These are phyloP conservation scores for Phylloporus sp. DNA, from an alignment of 768 basidiomycete species.

Conservation along the genomic window DNA sequence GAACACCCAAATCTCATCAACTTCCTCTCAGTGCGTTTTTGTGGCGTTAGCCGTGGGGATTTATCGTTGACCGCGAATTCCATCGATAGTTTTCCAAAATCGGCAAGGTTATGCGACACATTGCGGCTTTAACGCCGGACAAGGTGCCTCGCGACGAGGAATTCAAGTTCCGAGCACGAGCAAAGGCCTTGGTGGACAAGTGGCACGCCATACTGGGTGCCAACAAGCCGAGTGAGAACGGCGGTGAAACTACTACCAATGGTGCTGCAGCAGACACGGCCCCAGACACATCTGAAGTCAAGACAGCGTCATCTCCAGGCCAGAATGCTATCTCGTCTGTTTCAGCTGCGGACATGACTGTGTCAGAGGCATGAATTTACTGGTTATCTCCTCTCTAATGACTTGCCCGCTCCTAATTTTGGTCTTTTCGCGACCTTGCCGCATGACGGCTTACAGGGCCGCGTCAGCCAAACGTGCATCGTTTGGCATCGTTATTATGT, in stretches of 20 bases:
- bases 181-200: slow-evolving; percentile 42
- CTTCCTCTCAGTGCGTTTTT: slow-evolving; percentile 52
- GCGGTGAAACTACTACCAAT: slow-evolving; percentile 25
- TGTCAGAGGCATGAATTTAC: slow-evolving; percentile 35
- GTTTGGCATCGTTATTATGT: slow-evolving; percentile 19
- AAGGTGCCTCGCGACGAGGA: slow-evolving; percentile 49
- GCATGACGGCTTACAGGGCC: slow-evolving; percentile 6
- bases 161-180: slow-evolving; percentile 48
- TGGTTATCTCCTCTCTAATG: slow-evolving; percentile 8
- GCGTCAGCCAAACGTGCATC: slow-evolving; percentile 19
- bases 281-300: slow-evolving; percentile 18
- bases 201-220: slow-evolving; percentile 39
- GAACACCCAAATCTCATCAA: slow-evolving; percentile 67
- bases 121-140: slow-evolving; percentile 39
- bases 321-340: slow-evolving; percentile 29
- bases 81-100: slow-evolving; percentile 42
- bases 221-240: slow-evolving; percentile 30
- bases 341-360: slow-evolving; percentile 36
- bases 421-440: slow-evolving; percentile 11
- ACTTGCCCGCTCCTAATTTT: slow-evolving; percentile 13
- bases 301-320: slow-evolving; percentile 16
- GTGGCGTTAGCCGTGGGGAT: slow-evolving; percentile 2
- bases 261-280: slow-evolving; percentile 21
- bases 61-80: slow-evolving; percentile 10
- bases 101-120: slow-evolving; percentile 59